These are phyloP conservation scores for Salix udensis DNA, from an alignment of 345 rosid genomes.

Conservation along the genomic window DNA sequence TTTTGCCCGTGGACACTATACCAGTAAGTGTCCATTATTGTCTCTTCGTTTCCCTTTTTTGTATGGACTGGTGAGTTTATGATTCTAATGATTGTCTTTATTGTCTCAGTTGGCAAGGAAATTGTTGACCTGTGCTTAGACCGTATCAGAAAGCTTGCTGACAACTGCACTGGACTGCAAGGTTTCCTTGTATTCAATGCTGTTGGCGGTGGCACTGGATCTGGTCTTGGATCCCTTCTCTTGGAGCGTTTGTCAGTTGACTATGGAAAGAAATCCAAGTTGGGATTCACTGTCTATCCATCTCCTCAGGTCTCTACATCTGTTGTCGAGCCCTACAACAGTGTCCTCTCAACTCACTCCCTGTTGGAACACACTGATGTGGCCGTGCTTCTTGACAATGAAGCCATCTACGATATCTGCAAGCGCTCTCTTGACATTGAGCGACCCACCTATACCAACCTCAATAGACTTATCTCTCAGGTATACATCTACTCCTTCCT, in stretches of 20 bases:
- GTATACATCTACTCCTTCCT: not conserved
- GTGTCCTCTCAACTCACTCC: slow-evolving; percentile 30
- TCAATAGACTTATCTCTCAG: slow-evolving; percentile 30
- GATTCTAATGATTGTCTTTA: not conserved
- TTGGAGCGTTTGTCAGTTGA: slow-evolving; percentile 29
- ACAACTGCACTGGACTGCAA: slow-evolving; percentile 29
- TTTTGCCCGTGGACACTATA: slow-evolving; percentile 30
- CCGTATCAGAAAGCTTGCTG: slow-evolving; percentile 27
- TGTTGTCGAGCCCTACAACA: slow-evolving; percentile 32
- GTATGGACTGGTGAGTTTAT: too few species aligned
- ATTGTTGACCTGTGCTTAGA: slow-evolving; percentile 30
- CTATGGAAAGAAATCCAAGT: slow-evolving; percentile 29
- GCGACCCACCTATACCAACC: slow-evolving; percentile 29
- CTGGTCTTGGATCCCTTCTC: slow-evolving; percentile 30
- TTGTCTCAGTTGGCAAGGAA: slow-evolving; percentile 26
- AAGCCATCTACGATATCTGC: slow-evolving; percentile 31
- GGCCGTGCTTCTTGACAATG: slow-evolving; percentile 28
- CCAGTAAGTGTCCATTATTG: slow-evolving; percentile 5
- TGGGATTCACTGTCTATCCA: slow-evolving; percentile 30
- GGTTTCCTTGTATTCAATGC: slow-evolving; percentile 32
- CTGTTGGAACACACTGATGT: slow-evolving; percentile 29
- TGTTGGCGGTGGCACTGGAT: slow-evolving; percentile 30
- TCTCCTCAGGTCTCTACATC: slow-evolving; percentile 30
- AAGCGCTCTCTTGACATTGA: slow-evolving; percentile 31
- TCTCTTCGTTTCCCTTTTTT: not conserved